Conservation (phyloP, 2,329 filamentous ascomycete genomes). For the Aspergillus tamarii region DNA sequence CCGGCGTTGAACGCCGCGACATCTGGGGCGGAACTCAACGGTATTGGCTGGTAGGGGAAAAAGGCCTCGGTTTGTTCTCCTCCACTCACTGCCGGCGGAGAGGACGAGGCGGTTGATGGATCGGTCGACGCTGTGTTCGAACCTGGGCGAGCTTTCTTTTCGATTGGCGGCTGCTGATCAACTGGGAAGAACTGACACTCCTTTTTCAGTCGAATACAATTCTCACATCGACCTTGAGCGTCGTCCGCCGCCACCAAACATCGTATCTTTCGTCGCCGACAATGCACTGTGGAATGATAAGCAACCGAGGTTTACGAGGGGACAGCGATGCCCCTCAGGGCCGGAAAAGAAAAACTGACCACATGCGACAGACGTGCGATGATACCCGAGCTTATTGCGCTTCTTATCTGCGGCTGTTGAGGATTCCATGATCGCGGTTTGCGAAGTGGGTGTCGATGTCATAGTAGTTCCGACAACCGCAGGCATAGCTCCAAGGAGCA, state of each 20-base stretch:
- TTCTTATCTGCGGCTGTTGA: constrained; percentile 62
- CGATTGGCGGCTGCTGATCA: constrained; percentile 68
- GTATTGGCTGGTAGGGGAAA: constrained; percentile 40
- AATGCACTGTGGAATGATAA: constrained; percentile 68
- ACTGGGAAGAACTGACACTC: constrained; percentile 92
- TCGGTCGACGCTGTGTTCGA: constrained; percentile 50
- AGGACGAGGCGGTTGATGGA: constrained; percentile 55
- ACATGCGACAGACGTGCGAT: constrained; percentile 92
- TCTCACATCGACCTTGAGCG: constrained; percentile 76
- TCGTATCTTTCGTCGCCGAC: constrained; percentile 88
- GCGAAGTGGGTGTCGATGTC: constrained; percentile 36
- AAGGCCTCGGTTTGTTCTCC: constrained; percentile 41
- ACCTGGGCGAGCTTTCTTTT: constrained; percentile 50
- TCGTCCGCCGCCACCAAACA: constrained; percentile 79
- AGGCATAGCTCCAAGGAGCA: constrained; percentile 42
- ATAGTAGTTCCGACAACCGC: constrained; percentile 36
- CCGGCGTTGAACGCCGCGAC: constrained; percentile 36
- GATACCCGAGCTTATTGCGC: constrained; percentile 92
- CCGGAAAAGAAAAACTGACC: constrained; percentile 65
- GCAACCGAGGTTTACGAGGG: constrained; percentile 8
- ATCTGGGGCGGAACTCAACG: constrained; percentile 39
- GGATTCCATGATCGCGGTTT: constrained; percentile 41
- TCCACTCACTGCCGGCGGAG: constrained; percentile 38
- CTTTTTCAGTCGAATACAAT: constrained; percentile 92
- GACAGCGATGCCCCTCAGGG: neutral